Conservation (phyloP, 768 basidiomycete genomes). For the Phylloporus rhodoxanthus region DNA sequence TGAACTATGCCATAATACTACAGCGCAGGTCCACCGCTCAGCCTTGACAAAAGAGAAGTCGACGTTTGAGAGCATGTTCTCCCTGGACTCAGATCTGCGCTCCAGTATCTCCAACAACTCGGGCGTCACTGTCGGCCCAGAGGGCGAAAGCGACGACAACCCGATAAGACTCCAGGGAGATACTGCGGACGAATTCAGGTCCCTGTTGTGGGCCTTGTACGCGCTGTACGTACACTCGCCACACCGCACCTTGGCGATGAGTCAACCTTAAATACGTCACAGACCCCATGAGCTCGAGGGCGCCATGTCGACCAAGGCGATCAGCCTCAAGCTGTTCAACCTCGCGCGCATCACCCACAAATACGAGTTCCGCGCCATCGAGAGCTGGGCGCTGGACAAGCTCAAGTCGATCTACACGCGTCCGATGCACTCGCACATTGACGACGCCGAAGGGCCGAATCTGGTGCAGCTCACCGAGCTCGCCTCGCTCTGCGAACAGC, state of each 20-base stretch:
- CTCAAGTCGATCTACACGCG: constrained; percentile 36
- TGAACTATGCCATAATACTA: constrained; percentile 17
- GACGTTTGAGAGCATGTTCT: constrained; percentile 44
- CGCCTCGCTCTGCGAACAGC: constrained; percentile 45
- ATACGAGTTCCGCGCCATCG: constrained; percentile 42
- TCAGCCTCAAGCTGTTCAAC: constrained; percentile 41
- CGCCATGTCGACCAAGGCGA: constrained; percentile 37
- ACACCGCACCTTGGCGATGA: neutral
- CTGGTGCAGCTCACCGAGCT: constrained; percentile 47
- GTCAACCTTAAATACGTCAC: constrained; percentile 1
- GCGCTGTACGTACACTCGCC: constrained; percentile 38
- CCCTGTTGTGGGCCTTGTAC: constrained; percentile 49
- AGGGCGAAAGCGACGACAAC: constrained; percentile 46
- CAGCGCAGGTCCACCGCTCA: constrained; percentile 35
- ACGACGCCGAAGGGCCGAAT: constrained; percentile 33
- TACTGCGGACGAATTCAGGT: constrained; percentile 44
- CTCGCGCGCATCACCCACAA: constrained; percentile 46
- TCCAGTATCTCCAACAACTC: constrained; percentile 17
- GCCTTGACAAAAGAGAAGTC: constrained; percentile 41
- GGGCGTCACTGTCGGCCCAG: constrained; percentile 31
- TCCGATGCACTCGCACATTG: constrained; percentile 24
- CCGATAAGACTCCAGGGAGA: constrained; percentile 46
- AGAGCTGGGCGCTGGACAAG: constrained; percentile 40
- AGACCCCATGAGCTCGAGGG: constrained; percentile 45
- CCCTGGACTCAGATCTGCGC: constrained; percentile 34